Percentiles rank a stretch among this genome's conserved stretches.
Conservation (phyloP, 768 basidiomycete genomes). For the Mycena metata region DNA sequence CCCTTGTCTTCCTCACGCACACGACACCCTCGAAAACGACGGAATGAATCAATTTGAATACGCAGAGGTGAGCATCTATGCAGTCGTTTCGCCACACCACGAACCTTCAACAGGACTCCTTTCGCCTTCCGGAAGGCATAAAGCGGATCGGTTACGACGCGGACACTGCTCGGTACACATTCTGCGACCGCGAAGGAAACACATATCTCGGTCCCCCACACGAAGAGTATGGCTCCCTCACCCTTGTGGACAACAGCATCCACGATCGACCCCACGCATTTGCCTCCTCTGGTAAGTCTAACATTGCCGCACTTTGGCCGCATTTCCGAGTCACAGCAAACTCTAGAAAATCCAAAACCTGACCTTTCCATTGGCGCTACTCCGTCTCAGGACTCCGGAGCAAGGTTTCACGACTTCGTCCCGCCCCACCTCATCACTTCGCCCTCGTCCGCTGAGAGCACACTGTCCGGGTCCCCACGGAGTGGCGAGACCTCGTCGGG, state of each 20-base stretch:
- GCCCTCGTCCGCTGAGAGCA: constrained; percentile 46
- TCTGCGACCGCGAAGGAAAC: constrained; percentile 59
- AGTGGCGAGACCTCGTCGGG: constrained; percentile 13
- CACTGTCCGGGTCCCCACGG: constrained; percentile 22
- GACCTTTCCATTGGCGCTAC: constrained; percentile 22
- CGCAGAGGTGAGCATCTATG: constrained; percentile 50
- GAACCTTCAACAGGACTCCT: constrained; percentile 48
- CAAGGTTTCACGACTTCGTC: constrained; percentile 64
- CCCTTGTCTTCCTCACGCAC: too few relatives aligned
- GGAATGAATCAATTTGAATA: constrained; percentile 49
- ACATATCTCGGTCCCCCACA: constrained; percentile 61
- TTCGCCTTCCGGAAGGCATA: constrained; percentile 61
- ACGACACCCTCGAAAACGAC: background rate
- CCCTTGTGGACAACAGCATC: constrained; percentile 47
- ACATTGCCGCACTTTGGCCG: background rate
- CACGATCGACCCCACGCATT: constrained; percentile 37
- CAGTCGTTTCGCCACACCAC: background rate
- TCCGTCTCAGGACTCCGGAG: constrained; percentile 25
- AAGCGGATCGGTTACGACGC: constrained; percentile 67
- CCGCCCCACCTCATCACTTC: constrained; percentile 61
- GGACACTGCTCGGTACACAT: constrained; percentile 65
- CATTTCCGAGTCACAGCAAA: background rate
- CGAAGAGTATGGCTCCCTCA: constrained; percentile 59
- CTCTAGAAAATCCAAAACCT: background rate
- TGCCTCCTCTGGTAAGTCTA: constrained; percentile 30